Evolutionary conservation across 2,329 filamentous ascomycete genomes (phyloP).

Genomic region (Sporothrix sp.): DNA sequence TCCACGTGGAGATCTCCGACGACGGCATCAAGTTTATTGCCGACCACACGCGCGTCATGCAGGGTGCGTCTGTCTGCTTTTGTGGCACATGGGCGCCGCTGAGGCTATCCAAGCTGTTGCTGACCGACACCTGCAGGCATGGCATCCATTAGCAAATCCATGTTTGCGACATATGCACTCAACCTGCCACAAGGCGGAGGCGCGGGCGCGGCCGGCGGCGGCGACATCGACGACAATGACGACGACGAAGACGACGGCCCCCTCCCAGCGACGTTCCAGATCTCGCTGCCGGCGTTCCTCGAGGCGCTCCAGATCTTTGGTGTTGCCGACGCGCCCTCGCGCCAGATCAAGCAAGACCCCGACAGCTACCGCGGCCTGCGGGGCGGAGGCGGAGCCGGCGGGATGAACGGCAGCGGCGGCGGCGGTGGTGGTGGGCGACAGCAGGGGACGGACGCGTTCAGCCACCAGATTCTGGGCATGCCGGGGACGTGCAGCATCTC

Average conservation of each 20-base stretch:
- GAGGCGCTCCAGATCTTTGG: constrained; percentile 95
- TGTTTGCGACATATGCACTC: constrained; percentile 80
- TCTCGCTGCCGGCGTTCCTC: constrained; percentile 76
- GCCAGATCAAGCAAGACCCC: constrained; percentile 47
- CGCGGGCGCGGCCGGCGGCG: neutral
- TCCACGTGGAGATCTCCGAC: constrained; percentile 63
- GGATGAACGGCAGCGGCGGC: neutral
- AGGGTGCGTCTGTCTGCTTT: constrained; percentile 53
- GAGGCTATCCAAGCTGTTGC: neutral
- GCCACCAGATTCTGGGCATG: constrained; percentile 70
- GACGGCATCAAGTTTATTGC: constrained; percentile 81
- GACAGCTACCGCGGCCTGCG: constrained; percentile 52
- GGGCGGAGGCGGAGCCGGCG: constrained; percentile 45
- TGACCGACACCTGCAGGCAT: constrained; percentile 38
- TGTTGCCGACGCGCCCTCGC: constrained; percentile 58
- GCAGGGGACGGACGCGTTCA: constrained; percentile 58
- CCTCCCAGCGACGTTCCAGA: constrained; percentile 59
- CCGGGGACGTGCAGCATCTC: constrained; percentile 76
- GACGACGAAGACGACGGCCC: constrained; percentile 29
- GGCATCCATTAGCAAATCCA: constrained; percentile 75
- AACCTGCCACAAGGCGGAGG: constrained; percentile 32
- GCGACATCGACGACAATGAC: constrained; percentile 29
- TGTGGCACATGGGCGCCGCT: neutral
- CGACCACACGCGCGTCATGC: constrained; percentile 82
- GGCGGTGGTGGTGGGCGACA: neutral